Base-by-base conservation (phyloP, 2,329 filamentous ascomycete species). In the Macrophomina pseudophaseolina region DNA sequence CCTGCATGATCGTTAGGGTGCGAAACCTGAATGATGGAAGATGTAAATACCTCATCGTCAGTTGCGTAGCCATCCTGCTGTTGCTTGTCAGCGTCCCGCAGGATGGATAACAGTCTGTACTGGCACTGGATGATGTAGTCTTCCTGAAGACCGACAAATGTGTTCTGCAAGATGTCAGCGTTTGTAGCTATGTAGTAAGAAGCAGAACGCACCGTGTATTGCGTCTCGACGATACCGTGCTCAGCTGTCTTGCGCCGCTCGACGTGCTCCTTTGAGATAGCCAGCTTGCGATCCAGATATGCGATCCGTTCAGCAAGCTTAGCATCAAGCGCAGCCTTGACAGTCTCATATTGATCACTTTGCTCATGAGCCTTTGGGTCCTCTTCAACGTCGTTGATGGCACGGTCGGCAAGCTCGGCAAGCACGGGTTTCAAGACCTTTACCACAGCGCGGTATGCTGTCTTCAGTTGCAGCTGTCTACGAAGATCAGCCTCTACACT, bases 391-490 rank as follows among this genome's bases (percentile, higher is more conserved):
- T 84, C 82, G 58, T 87, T 85, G 67, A 90, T 78, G 62, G 81
- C 85, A 40, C 87, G 83, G 64, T 87, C 85, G 18, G 88, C 88
- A 23, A 92, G 81, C 73, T 91, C 88, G 67, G 88, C 87, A 14
- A 91, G 80, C 9, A 88, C 84, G 16, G 86, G 86, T 75, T 90
- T 91, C 71, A 91, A 78, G 35, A 85, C 82, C 71, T 86, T 85
- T 67, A 87, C 84, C 62, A 92, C 85, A 67, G 84, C 81, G n/a
- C 87, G 84, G 76, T 87, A 92, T 30, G 83, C 83, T 66, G 87
- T 86, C 76, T 90, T 90, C 71, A 92, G 81, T 71, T 90, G 85
- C 70, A 89, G 84, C 74, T 89, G 87, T 65, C 90, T 87, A 62
- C 82, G 78, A 70, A 84, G 74, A 66, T 81, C 78, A 16, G 79